A percentile compares a stretch with the other conserved stretches of the same genome.
Evolutionary conservation across 2,329 filamentous ascomycete species (phyloP).

Genomic region (Calonectria naviculata): DNA sequence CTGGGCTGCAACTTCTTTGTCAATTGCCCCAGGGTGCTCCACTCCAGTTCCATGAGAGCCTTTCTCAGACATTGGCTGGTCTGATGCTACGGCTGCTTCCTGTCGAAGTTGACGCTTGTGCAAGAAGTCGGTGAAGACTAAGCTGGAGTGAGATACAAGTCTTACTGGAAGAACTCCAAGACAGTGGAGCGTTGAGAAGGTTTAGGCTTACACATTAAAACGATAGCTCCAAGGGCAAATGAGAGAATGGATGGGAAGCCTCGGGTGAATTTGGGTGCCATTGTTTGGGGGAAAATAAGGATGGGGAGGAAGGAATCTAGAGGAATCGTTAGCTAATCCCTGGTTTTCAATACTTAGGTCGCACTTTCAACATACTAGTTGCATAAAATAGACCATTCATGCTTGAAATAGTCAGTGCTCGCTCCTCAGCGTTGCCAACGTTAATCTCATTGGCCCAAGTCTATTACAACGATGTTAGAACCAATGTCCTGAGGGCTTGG

Average conservation of each 20-base stretch:
- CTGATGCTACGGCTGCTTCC: neutral
- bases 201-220: neutral
- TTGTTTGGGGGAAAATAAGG: neutral
- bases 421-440: neutral
- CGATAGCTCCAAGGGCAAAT: neutral
- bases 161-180: neutral
- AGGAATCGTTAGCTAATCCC: neutral
- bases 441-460: neutral
- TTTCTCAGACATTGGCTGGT: neutral
- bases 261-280: neutral
- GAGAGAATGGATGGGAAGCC: neutral
- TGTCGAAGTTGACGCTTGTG: neutral
- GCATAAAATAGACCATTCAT: neutral
- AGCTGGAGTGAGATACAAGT: neutral
- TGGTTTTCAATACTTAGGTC: neutral
- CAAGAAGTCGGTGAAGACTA: neutral
- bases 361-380: neutral
- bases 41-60: neutral
- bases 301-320: neutral
- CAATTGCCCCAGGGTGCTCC: neutral
- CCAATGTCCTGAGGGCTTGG: accelerated
- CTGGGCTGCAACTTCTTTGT: neutral
- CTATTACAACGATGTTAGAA: neutral
- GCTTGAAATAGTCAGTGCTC: neutral
- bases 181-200: neutral